Evolutionary conservation across 306 rosid species (phyloP).

Genomic region (Sicyos baderoa): DNA sequence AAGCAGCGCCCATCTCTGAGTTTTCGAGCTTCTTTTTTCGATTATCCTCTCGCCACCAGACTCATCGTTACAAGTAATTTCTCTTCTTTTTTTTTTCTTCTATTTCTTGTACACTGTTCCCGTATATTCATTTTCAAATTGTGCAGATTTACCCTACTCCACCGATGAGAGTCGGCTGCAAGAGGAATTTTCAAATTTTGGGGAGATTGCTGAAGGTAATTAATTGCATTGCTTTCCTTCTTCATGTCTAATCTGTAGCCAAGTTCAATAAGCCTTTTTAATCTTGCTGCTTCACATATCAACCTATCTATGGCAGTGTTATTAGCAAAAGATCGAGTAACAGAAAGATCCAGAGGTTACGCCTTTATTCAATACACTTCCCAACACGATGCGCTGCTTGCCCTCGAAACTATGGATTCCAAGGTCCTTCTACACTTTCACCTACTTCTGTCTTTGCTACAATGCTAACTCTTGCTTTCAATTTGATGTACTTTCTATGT

Average conservation of each 20-base stretch:
- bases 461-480: background rate
- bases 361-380: slow-evolving; percentile 79
- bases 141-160: slow-evolving; percentile 78
- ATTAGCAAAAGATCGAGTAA: slow-evolving; percentile 42
- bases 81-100: slow-evolving; percentile 10
- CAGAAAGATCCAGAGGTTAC: slow-evolving; percentile 55
- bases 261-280: background rate
- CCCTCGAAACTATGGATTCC: slow-evolving; percentile 79
- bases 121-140: background rate
- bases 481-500: slow-evolving; percentile 18
- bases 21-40: slow-evolving; percentile 47
- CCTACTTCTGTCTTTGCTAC: background rate
- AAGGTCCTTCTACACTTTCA: slow-evolving; percentile 50
- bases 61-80: slow-evolving; percentile 49
- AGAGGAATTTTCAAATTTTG: slow-evolving; percentile 63
- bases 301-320: slow-evolving; percentile 36
- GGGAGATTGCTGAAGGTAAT: slow-evolving; percentile 79
- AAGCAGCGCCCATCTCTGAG: slow-evolving; percentile 26
- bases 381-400: slow-evolving; percentile 76
- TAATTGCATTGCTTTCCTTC: slow-evolving; percentile 20
- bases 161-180: slow-evolving; percentile 48
- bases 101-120: too few species aligned
- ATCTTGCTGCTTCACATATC: slow-evolving; percentile 12
- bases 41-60: slow-evolving; percentile 74
- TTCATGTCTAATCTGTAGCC: background rate